Evolutionary conservation across 768 basidiomycete genomes (phyloP).

Genomic region (Boletales sp.): DNA sequence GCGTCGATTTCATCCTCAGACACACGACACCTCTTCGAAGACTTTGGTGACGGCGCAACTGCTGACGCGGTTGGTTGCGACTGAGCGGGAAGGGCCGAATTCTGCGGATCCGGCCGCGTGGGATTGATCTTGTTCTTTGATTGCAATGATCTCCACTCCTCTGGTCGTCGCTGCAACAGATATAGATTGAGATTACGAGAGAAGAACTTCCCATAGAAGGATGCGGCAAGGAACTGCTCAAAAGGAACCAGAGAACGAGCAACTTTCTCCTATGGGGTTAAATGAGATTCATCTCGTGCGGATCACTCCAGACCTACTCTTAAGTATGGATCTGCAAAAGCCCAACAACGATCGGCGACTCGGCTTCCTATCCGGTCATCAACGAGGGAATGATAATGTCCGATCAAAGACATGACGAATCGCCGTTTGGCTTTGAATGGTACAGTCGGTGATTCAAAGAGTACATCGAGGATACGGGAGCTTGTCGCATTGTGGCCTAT

Average conservation of each 20-base stretch:
- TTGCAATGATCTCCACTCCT: conserved; percentile 81
- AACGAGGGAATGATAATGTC: conserved; percentile 74
- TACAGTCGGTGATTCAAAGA: conserved; percentile 68
- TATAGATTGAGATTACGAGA: conserved; percentile 73
- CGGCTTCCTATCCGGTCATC: conserved; percentile 90
- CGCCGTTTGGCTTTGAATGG: conserved; percentile 61
- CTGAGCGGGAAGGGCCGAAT: conserved; percentile 7
- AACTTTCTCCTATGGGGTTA: conserved; percentile 74
- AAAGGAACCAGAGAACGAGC: conserved; percentile 73
- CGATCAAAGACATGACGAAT: conserved; percentile 73
- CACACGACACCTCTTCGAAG: conserved; percentile 43
- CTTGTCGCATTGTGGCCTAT: conserved; percentile 64
- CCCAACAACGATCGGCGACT: conserved; percentile 90
- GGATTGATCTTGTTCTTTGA: conserved; percentile 33
- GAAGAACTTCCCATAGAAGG: conserved; percentile 88
- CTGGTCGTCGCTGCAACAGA: conserved; percentile 71
- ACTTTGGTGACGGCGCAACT: conserved; percentile 26
- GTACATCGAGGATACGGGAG: conserved; percentile 75
- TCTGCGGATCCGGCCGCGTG: conserved; percentile 14
- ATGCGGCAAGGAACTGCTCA: conserved; percentile 67
- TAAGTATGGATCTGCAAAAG: conserved; percentile 85
- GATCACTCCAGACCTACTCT: conserved; percentile 49
- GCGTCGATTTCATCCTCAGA: conserved; percentile 71
- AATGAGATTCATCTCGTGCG: conserved; percentile 5
- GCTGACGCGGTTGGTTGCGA: background rate